Percentiles rank a stretch among this genome's conserved stretches.
Evolutionary conservation across 768 basidiomycete genomes (phyloP).

Genomic region (Collybia mongolica): DNA sequence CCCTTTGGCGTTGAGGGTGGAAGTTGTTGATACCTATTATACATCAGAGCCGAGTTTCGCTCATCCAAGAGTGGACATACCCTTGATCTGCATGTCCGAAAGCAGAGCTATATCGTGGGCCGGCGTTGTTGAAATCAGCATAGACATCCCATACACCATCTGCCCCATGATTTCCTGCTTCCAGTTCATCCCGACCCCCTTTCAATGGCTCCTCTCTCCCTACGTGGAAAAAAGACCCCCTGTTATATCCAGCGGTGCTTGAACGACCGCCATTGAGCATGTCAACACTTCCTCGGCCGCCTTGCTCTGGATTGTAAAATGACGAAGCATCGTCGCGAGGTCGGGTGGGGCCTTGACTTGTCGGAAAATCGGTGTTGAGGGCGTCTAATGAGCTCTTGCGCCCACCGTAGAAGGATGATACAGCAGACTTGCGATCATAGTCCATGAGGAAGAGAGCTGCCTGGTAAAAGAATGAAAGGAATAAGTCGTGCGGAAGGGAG

Average conservation of each 20-base stretch:
- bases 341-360: conserved; percentile 33
- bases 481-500: conserved; percentile 2
- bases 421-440: conserved; percentile 73
- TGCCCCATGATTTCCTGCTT: conserved; percentile 32
- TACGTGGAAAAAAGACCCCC: conserved; percentile 61
- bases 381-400: conserved; percentile 61
- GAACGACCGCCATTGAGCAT: conserved; percentile 35
- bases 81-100: conserved; percentile 48
- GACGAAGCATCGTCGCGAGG: conserved; percentile 68
- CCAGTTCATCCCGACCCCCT: conserved; percentile 74
- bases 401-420: conserved; percentile 77
- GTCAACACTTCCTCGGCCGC: conserved; percentile 49
- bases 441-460: conserved; percentile 47
- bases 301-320: conserved; percentile 55
- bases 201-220: conserved; percentile 78
- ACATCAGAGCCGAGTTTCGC: conserved; percentile 5
- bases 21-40: conserved; percentile 44
- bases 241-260: conserved; percentile 70
- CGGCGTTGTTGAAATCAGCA: conserved; percentile 87
- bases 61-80: conserved; percentile 32
- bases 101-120: conserved; percentile 71
- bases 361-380: conserved; percentile 52
- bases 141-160: conserved; percentile 74
- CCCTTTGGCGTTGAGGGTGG: conserved; percentile 38
- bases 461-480: conserved; percentile 7